phyloP scores from a whole-genome alignment of 805 yeast genomes.

The Sugiyamaella americana region DNA sequence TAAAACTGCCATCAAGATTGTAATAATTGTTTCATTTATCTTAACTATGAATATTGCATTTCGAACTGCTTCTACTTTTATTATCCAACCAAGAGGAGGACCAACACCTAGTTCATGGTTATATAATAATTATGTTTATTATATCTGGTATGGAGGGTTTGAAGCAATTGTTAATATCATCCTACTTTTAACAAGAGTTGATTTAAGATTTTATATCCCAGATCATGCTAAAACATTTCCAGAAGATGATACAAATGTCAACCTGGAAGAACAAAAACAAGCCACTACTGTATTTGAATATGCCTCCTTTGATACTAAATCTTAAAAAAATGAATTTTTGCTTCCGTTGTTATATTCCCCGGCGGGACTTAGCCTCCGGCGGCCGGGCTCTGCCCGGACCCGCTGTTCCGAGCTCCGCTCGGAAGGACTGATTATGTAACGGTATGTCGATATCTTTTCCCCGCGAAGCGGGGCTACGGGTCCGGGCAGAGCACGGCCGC shows the following conservation, averaged over 20 bases:
- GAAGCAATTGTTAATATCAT: slow-evolving; percentile 53
- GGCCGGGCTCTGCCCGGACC: not conserved
- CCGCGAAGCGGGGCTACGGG: too few species aligned
- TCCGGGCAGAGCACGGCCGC: too few species aligned
- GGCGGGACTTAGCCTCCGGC: not conserved
- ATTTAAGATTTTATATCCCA: slow-evolving; percentile 74
- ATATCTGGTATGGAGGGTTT: slow-evolving; percentile 61
- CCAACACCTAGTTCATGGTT: slow-evolving; percentile 7
- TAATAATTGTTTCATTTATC: not conserved
- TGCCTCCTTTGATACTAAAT: too few species aligned
- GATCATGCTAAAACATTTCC: slow-evolving; percentile 37
- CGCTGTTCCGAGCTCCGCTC: not conserved
- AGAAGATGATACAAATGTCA: not conserved
- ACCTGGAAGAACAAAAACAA: not conserved
- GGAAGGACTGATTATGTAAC: not conserved
- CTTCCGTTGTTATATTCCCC: not conserved
- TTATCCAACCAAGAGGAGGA: not conserved
- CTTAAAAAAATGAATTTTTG: not conserved
- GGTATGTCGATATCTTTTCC: too few species aligned
- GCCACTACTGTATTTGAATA: too few species aligned
- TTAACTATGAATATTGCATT: slow-evolving; percentile 4
- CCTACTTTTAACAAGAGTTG: slow-evolving; percentile 60
- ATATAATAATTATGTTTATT: slow-evolving; percentile 53
- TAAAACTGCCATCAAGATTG: not conserved
- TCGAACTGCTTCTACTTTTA: not conserved